phyloP scores from a whole-genome alignment of 768 basidiomycete species.

The Suillus ampliporus region DNA sequence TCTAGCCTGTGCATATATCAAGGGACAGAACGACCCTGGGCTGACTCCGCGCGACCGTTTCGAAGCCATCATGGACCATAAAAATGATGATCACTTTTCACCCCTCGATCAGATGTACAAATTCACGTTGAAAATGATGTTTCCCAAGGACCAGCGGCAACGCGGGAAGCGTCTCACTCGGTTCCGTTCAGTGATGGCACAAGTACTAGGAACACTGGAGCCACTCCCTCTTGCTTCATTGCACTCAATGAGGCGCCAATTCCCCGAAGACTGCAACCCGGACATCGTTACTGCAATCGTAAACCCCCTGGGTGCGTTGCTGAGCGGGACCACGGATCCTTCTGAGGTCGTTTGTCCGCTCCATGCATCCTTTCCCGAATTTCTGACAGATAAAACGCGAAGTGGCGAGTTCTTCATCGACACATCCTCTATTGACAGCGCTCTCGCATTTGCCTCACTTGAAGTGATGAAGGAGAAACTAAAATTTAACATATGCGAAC shows the following conservation, averaged over 20 bases:
- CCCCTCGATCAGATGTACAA: constrained; percentile 1
- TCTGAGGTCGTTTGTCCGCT: constrained; percentile 16
- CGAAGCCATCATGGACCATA: neutral
- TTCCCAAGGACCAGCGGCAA: neutral
- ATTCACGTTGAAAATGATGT: neutral
- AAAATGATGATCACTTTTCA: neutral
- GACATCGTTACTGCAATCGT: neutral
- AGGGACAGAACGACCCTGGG: neutral
- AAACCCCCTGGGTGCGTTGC: constrained; percentile 8
- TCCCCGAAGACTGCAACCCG: neutral
- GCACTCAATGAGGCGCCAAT: neutral
- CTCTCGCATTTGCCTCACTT: too few relatives aligned
- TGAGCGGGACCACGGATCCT: constrained; percentile 9
- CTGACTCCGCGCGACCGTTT: neutral
- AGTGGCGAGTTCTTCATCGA: too few relatives aligned
- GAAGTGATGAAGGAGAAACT: too few relatives aligned
- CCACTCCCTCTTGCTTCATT: constrained; percentile 9
- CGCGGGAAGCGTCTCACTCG: neutral
- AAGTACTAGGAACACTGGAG: constrained; percentile 5
- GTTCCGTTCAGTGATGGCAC: constrained; percentile 11
- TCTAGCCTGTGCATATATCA: constrained; percentile 15
- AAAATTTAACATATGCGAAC: too few relatives aligned
- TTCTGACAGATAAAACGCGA: constrained; percentile 15
- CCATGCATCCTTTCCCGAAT: constrained; percentile 36
- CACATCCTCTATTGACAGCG: too few relatives aligned